A percentile compares a stretch with the other conserved stretches of the same genome.
phyloP scores from a whole-genome alignment of 306 rosid genomes.

The Castanopsis chinensis region DNA sequence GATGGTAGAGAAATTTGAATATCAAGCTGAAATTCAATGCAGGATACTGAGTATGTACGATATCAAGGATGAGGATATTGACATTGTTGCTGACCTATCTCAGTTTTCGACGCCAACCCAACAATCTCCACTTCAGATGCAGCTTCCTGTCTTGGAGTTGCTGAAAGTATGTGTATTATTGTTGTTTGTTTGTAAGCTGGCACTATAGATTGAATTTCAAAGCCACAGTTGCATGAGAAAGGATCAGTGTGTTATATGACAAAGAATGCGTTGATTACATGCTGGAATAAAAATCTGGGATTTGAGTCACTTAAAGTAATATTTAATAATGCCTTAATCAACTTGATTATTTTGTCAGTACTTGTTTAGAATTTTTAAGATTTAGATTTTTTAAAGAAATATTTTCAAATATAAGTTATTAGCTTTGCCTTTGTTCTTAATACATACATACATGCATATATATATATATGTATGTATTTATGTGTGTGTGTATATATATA shows the following conservation, averaged over 20 bases:
- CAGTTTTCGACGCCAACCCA: constrained; percentile 61
- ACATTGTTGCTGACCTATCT: constrained; percentile 60
- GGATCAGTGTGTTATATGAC: background rate
- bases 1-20: constrained; percentile 10
- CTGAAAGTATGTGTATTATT: constrained; percentile 57
- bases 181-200: constrained; percentile 6
- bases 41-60: constrained; percentile 87
- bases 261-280: background rate
- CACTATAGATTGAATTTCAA: background rate
- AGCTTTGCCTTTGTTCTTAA: too few species aligned
- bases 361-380: background rate
- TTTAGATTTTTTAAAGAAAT: background rate
- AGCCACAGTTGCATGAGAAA: background rate
- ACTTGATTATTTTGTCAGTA: background rate
- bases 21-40: constrained; percentile 20
- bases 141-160: constrained; percentile 86
- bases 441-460: too few species aligned
- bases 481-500: too few species aligned
- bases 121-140: constrained; percentile 68
- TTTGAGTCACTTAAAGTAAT: background rate
- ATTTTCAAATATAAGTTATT: too few species aligned
- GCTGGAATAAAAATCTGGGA: background rate
- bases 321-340: background rate
- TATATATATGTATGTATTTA: too few species aligned
- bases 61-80: constrained; percentile 76